Base-by-base conservation (phyloP, 768 basidiomycete species). In the Ramaria sp. region DNA sequence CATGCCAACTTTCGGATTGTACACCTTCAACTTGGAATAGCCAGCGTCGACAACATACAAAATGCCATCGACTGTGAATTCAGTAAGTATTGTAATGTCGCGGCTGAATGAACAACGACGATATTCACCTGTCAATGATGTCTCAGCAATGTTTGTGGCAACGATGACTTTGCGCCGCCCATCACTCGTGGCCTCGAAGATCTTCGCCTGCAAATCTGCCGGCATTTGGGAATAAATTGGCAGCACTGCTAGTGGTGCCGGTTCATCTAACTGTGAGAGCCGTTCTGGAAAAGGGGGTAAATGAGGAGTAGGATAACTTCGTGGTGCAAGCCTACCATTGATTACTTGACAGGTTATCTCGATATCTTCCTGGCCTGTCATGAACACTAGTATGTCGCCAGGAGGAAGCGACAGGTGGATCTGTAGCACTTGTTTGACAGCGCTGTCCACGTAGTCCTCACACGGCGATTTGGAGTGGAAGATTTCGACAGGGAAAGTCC, bases 181-280 rank as follows among this genome's bases (percentile, higher is more conserved):
- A 67, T 99, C 96, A 22, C 79, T 73, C 0, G 96, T 98, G 7
- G 95, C 82, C 56, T 93, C 87, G 62, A 98, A 98, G 57, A 99
- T 99, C 67, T 92, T 95, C 22, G 96, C 95, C 66, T 99, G 96
- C 36, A 99, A 71, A 71, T 98, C 96, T 5, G 96, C 96, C 9
- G 96, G 96, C 96, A 98, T 98, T 65, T 97, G 95, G 3, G 96
- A 98, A 69, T 99, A 98, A 59, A 98, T 99, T 5, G 96, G 96
- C 28, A 99, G 73, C n/a, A 98, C 83, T 1, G 93, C 84, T 24
- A 98, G 71, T 2, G 85, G 80, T 0, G 88, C 73, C 10, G 92
- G 88, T 12, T 98, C 92, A 63, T 95, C 86, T n/a, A 98, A 73
- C 62, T 97, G 93, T 1, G 78, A 76, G 37, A 98, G 72, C 27